Evolutionary conservation across 495 filamentous ascomycete genomes (phyloP).

Genomic region (Apodospora peruviana): DNA sequence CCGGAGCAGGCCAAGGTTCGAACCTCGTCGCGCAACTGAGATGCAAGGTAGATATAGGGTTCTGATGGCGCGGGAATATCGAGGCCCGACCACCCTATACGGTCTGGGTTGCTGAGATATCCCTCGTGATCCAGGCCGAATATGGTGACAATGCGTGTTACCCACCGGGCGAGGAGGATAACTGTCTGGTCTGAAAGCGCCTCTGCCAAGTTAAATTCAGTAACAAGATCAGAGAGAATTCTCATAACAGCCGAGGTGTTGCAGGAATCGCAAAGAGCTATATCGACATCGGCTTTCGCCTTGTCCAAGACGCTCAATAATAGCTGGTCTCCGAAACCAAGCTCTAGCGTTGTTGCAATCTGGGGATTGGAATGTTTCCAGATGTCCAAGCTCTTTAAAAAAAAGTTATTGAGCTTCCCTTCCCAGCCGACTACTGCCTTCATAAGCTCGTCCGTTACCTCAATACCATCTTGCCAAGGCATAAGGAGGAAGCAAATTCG

Average conservation of each 20-base stretch:
- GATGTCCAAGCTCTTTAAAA: conserved; percentile 48
- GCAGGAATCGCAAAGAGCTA: conserved; percentile 68
- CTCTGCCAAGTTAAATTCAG: conserved; percentile 57
- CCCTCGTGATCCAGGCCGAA: conserved; percentile 60
- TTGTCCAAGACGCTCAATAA: conserved; percentile 37
- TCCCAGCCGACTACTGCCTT: conserved; percentile 61
- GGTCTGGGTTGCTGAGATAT: conserved; percentile 37
- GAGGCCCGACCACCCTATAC: conserved; percentile 62
- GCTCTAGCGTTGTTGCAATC: conserved; percentile 9
- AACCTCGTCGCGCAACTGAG: conserved; percentile 52
- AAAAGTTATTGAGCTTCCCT: conserved; percentile 69
- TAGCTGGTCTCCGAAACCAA: conserved; percentile 15
- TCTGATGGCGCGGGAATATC: conserved; percentile 50
- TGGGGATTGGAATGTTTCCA: conserved; percentile 13
- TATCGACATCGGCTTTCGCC: conserved; percentile 49
- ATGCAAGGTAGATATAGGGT: conserved; percentile 50
- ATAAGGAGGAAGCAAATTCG: conserved; percentile 70
- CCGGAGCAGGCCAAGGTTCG: conserved; percentile 42
- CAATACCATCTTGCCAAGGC: conserved; percentile 67
- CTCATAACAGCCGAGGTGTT: conserved; percentile 64
- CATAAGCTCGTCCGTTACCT: conserved; percentile 69
- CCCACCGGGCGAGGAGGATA: conserved; percentile 54
- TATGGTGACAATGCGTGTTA: conserved; percentile 63
- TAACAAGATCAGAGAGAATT: conserved; percentile 58
- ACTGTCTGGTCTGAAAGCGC: conserved; percentile 26